Evolutionary conservation across 345 rosid genomes (phyloP), one percentile per base, ranked within the genome.

Genomic region (Chamaenerion angustifolium): DNA sequence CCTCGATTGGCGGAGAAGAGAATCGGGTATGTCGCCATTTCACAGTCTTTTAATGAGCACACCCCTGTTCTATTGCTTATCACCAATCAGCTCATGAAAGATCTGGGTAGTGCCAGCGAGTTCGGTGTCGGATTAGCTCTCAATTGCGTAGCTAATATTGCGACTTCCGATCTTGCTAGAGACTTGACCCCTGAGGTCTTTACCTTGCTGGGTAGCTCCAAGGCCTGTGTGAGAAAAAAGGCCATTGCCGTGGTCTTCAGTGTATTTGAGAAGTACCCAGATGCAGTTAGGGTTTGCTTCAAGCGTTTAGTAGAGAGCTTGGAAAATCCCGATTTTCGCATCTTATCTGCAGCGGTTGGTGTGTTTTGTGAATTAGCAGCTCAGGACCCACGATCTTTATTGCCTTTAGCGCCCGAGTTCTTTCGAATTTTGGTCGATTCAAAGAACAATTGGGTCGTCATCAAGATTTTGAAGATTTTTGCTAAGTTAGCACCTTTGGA

Each of bases 261-360:
- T 74, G 63, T 92, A 58, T 92, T 92, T 61, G 96, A 64, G 67
- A 92, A 76, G 71, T 78, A 76, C 55, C 95, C 96, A 17, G 96
- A 92, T 70, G 76, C 90, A 4, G 95, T 84, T 55, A 70, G 81
- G 74, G 81, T 88, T 13, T 92, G 94, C 65, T 84, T 88, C 55
- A 85, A 88, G 76, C 83, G 94, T 54, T 65, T 92, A 60, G 96
- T 82, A 5, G 99, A 92, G 68, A 82, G 75, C 77, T 73, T 92
- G 19, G 99, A 87, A 64, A 75, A 73, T 70, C 70, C 75, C 41
- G 94, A 92, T 67, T 71, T 70, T 0, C 76, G 70, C 49, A 59
- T 76, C 52, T 54, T 81, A 10, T 84, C 82, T 17, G 88, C 90
- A 4, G 82, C 70, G 16, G 71, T 88, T 41, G 95, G 95, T 51